phyloP scores from a whole-genome alignment of 192 early-diverging fungal species.

The Phycomyces nitens region DNA sequence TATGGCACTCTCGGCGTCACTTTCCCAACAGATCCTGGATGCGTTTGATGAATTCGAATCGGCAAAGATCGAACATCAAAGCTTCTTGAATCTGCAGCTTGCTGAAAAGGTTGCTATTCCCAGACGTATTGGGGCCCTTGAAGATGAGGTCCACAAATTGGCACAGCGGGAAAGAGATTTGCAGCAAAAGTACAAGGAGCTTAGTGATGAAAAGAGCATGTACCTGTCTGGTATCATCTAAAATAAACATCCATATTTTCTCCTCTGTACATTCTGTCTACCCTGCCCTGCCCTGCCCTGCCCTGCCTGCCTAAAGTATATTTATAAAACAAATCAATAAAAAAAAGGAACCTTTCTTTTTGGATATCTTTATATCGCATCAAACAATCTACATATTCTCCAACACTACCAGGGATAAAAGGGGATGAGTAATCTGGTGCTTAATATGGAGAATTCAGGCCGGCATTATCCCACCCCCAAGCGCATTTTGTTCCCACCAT shows the following conservation, averaged over 20 bases:
- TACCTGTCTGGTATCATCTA: neutral
- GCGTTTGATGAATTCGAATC: slow-evolving; percentile 59
- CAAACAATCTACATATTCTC: too few species aligned
- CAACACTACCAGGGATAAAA: too few species aligned
- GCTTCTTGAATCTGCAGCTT: slow-evolving; percentile 56
- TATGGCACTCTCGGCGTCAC: slow-evolving; percentile 60
- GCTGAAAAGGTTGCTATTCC: slow-evolving; percentile 60
- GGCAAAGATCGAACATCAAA: slow-evolving; percentile 53
- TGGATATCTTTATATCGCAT: too few species aligned
- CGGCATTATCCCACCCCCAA: too few species aligned
- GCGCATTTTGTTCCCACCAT: too few species aligned
- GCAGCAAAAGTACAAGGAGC: slow-evolving; percentile 64
- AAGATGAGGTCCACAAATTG: slow-evolving; percentile 49
- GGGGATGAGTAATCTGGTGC: too few species aligned
- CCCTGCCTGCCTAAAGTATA: too few species aligned
- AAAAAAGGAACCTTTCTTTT: too few species aligned
- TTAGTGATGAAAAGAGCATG: slow-evolving; percentile 48
- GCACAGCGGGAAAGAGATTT: slow-evolving; percentile 51
- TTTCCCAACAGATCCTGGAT: slow-evolving; percentile 57
- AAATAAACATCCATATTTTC: neutral
- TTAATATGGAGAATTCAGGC: too few species aligned
- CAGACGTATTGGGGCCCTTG: slow-evolving; percentile 50
- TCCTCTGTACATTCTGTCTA: too few species aligned
- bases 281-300: too few species aligned
- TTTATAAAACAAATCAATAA: too few species aligned